Evolutionary conservation across 2,329 filamentous ascomycete species (phyloP).

Genomic region (Paraphoma sp.): DNA sequence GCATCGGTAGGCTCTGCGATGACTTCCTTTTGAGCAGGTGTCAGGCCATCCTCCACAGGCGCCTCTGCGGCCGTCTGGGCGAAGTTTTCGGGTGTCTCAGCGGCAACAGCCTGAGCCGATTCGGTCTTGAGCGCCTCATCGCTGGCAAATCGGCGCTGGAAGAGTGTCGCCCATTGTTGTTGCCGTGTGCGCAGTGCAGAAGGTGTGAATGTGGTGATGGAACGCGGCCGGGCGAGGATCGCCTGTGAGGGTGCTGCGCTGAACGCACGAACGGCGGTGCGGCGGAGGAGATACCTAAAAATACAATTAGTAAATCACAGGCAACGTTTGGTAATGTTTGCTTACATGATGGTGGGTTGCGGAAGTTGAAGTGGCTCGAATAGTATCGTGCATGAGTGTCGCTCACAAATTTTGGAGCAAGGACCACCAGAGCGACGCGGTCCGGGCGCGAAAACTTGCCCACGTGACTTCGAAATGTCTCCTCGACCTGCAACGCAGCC

Average conservation of each 20-base stretch:
- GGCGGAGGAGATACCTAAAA: constrained; percentile 63
- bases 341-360: constrained; percentile 25
- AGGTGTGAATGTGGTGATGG: constrained; percentile 43
- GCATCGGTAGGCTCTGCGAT: constrained; percentile 34
- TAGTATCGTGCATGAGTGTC: not conserved
- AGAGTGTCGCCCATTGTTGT: constrained; percentile 48
- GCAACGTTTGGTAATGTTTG: not conserved
- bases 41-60: constrained; percentile 42
- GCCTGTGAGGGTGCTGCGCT: constrained; percentile 55
- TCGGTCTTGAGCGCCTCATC: constrained; percentile 53
- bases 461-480: not conserved
- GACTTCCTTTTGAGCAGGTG: constrained; percentile 30
- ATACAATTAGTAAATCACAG: constrained; percentile 5
- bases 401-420: not conserved
- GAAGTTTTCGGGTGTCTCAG: constrained; percentile 36
- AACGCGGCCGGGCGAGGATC: constrained; percentile 50
- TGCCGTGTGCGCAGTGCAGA: constrained; percentile 40
- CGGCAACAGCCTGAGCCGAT: constrained; percentile 37
- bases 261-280: constrained; percentile 62
- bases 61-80: constrained; percentile 45
- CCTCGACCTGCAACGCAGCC: too few species aligned
- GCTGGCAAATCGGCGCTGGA: constrained; percentile 58
- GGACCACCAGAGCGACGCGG: not conserved
- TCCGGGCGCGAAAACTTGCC: too few species aligned
- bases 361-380: not conserved